These are phyloP conservation scores for Coemansia sp. DNA, from an alignment of 192 early-diverging fungal genomes.

Conservation along the genomic window DNA sequence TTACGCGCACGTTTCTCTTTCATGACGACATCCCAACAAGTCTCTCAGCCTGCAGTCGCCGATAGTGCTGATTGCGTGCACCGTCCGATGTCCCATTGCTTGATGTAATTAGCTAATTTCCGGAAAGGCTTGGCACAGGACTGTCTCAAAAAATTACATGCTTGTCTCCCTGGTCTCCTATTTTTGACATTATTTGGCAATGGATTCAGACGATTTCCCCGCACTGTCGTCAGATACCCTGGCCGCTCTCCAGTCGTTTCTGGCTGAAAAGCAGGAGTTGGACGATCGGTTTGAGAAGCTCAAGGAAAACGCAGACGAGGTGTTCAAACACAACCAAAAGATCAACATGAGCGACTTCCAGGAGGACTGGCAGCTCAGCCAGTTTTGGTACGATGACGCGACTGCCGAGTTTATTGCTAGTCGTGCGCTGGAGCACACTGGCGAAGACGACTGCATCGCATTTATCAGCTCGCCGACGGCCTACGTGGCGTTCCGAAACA, in stretches of 20 bases:
- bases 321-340: constrained; percentile 39
- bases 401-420: constrained; percentile 53
- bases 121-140: no score
- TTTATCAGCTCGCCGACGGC: constrained; percentile 51
- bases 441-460: constrained; percentile 28
- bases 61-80: no score
- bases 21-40: no score
- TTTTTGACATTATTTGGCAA: neutral
- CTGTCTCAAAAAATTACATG: no score
- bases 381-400: constrained; percentile 57
- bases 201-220: constrained; percentile 26
- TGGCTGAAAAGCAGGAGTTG: constrained; percentile 62
- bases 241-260: constrained; percentile 60
- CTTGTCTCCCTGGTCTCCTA: neutral
- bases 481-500: constrained; percentile 38
- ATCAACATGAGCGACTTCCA: constrained; percentile 64
- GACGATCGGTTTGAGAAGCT: constrained; percentile 64
- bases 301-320: constrained; percentile 51
- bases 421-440: constrained; percentile 49
- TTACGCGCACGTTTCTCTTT: no score
- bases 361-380: constrained; percentile 77
- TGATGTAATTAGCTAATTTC: no score
- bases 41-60: no score
- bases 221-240: constrained; percentile 55
- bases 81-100: no score